Evolutionary conservation across 129 eudicot species (phyloP), one percentile per base, ranked within the genome.

Genomic region (Lactuca saligna): DNA sequence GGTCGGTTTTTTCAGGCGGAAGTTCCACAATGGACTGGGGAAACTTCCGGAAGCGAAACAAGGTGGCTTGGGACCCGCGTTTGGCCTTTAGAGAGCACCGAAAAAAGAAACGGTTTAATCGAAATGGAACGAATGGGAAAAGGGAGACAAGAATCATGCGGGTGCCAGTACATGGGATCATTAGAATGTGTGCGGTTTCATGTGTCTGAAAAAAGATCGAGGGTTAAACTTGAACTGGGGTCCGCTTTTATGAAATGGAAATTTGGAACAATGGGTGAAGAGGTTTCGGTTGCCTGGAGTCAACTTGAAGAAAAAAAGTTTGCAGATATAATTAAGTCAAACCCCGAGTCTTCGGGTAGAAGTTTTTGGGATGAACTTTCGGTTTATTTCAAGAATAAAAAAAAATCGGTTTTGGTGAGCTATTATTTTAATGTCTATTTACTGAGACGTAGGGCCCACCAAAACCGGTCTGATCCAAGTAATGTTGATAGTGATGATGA

Each of bases 361-460:
- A 57, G 72, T 68, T 89, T 89, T 33, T 92, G 98, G 98, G 75
- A 78, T 16, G 85, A 81, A 57, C 71, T 92, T 41, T 7, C 57
- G 54, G 67, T 71, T 17, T 33, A 13, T 57, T 86, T 92, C 12
- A 72, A 76, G 25, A 38, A 51, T 53, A 89, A 77, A 70, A 72
- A 69, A 16, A 80, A 81, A 74, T 56, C 70, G 37, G 82, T 83
- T 53, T 78, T 86, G 37, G 96, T 92, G 59, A 81, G 86, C 61
- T 92, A 89, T 79, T 88, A 92, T 73, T 89, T 75, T 66, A 92
- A 89, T 17, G 96, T 86, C 55, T 92, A 86, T 75, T 79, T 88
- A 50, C 69, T 89, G 10, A 61, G 84, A 37, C 91, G 89, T 33
- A 75, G 96, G 73, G 88, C 72, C 53, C 72, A 65, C 59, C 98